These are phyloP conservation scores for Phalaenopsis equestris DNA, from an alignment of 106 monocot genomes.

Conservation along the genomic window DNA sequence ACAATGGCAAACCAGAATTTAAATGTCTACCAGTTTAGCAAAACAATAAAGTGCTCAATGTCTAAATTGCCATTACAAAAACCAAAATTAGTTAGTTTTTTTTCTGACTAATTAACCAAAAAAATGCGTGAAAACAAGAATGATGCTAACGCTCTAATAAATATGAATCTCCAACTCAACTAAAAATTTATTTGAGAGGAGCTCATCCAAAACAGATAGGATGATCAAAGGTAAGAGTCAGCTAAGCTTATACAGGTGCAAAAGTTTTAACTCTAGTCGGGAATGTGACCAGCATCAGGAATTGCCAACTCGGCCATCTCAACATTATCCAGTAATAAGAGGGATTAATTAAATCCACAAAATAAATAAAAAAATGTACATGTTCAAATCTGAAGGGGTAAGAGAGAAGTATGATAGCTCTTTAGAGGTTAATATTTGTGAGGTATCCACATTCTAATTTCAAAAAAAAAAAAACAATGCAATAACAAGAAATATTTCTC, in stretches of 20 bases:
- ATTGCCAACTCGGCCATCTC: not conserved
- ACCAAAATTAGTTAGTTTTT: not conserved
- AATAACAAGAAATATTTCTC: no score
- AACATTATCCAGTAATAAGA: no score
- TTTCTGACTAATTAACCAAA: slow-evolving; percentile 1
- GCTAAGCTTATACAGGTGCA: not conserved
- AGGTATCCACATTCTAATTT: no score
- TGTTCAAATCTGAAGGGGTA: no score
- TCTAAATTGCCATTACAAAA: not conserved
- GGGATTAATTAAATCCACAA: no score
- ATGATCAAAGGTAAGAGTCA: not conserved
- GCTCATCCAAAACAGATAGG: not conserved
- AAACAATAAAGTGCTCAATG: no score
- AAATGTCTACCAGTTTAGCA: not conserved
- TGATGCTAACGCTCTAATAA: not conserved
- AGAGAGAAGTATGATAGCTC: no score
- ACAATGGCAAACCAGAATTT: not conserved
- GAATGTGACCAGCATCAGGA: not conserved
- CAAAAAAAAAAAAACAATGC: no score
- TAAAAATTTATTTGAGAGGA: not conserved
- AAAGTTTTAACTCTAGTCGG: not conserved
- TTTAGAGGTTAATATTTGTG: no score
- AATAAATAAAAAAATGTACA: no score
- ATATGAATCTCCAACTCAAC: not conserved
- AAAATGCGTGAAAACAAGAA: not conserved